Evolutionary conservation across 2,329 filamentous ascomycete species (phyloP).

Genomic region (Colletotrichum lindemuthianum): DNA sequence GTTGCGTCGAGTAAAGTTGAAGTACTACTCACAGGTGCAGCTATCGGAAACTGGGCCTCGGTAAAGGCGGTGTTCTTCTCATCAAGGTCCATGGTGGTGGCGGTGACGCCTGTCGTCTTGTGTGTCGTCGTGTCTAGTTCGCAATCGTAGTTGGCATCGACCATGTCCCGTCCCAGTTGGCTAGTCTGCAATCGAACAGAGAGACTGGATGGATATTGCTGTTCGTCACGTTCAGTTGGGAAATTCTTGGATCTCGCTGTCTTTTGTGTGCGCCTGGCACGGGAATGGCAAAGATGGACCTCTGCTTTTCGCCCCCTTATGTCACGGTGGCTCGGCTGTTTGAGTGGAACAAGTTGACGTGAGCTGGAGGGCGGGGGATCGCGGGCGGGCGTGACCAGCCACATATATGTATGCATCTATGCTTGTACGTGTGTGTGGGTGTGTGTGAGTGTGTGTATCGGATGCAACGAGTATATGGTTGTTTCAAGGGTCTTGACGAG

Average conservation of each 20-base stretch:
- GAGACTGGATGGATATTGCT: not conserved
- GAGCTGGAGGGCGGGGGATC: conserved; percentile 50
- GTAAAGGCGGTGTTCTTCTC: conserved; percentile 33
- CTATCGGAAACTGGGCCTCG: conserved; percentile 17
- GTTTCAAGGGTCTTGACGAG: conserved; percentile 16
- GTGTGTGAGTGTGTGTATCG: too few species aligned
- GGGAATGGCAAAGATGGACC: not conserved
- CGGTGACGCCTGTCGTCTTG: not conserved
- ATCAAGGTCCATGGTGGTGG: conserved; percentile 26
- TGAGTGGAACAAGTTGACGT: not conserved
- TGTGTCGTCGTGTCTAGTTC: conserved; percentile 2
- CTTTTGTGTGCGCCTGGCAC: conserved; percentile 11
- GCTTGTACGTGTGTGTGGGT: too few species aligned
- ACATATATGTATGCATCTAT: conserved; percentile 71
- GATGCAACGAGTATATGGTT: conserved; percentile 38
- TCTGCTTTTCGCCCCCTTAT: conserved; percentile 1
- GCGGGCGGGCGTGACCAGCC: conserved; percentile 78
- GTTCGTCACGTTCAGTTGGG: not conserved
- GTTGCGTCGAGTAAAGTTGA: too few species aligned
- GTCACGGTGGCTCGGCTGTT: conserved; percentile 8
- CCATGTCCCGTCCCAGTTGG: not conserved
- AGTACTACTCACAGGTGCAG: conserved; percentile 16
- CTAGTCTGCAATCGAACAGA: not conserved
- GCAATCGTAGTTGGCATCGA: not conserved
- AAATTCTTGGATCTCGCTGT: too few species aligned